Conservation (phyloP, 2,329 filamentous ascomycete genomes). For the Gliomastix tumulicola region DNA sequence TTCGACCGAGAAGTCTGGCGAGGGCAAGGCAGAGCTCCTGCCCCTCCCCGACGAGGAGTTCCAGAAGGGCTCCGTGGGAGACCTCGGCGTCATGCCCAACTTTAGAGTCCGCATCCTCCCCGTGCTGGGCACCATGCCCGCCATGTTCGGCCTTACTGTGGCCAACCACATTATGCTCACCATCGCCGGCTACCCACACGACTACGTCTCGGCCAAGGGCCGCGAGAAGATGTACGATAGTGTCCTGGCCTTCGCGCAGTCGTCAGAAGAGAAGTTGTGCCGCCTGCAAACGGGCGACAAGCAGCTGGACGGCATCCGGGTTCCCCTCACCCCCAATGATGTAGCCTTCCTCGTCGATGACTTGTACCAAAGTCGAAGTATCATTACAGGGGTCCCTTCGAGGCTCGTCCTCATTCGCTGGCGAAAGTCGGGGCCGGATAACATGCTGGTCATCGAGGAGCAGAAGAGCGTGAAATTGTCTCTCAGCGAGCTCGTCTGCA, state of each 20-base stretch:
- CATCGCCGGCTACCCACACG: conserved; percentile 75
- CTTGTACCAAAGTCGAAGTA: conserved; percentile 76
- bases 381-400: conserved; percentile 73
- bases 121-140: conserved; percentile 94
- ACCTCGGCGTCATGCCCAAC: conserved; percentile 82
- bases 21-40: conserved; percentile 84
- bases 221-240: conserved; percentile 90
- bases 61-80: conserved; percentile 74
- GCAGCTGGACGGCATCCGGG: conserved; percentile 59
- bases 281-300: conserved; percentile 27
- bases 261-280: conserved; percentile 69
- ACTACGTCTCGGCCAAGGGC: conserved; percentile 74
- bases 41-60: conserved; percentile 86
- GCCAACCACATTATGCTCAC: conserved; percentile 90
- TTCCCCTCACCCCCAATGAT: conserved; percentile 73
- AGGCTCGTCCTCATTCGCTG: conserved; percentile 76
- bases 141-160: conserved; percentile 84
- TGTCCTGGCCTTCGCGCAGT: conserved; percentile 69
- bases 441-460: conserved; percentile 53
- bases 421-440: conserved; percentile 56
- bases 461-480: conserved; percentile 70
- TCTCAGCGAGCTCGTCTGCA: conserved; percentile 70
- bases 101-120: conserved; percentile 94
- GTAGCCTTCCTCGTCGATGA: conserved; percentile 87
- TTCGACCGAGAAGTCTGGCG: conserved; percentile 82